These are phyloP conservation scores for Pseudofabraea citricarpa DNA, from an alignment of 2,329 filamentous ascomycete species.

Conservation along the genomic window DNA sequence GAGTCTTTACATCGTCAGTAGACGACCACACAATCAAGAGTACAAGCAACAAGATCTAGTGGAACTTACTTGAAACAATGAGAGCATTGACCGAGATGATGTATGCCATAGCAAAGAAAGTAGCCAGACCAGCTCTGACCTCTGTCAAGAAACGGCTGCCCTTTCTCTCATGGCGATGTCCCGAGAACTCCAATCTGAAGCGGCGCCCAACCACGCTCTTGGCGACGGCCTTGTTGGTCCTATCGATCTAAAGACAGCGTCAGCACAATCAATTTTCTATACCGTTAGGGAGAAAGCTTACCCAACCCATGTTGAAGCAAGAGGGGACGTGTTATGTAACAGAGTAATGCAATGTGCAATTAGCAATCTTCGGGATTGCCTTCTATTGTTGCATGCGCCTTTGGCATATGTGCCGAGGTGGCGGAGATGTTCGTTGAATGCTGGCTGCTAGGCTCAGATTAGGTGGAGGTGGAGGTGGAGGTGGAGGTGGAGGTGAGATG, in stretches of 20 bases:
- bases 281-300: no score
- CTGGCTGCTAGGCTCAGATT: no score
- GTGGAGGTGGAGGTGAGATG: no score
- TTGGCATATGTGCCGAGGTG: no score
- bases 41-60: no score
- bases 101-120: conserved; percentile 59
- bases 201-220: conserved; percentile 61
- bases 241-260: conserved; percentile 18
- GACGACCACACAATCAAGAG: no score
- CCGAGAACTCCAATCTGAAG: conserved; percentile 78
- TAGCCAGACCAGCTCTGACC: conserved; percentile 72
- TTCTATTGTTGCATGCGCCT: no score
- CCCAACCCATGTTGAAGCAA: conserved; percentile 25
- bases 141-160: conserved; percentile 79
- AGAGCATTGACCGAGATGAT: conserved; percentile 59
- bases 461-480: no score
- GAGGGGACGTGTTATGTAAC: conserved; percentile 7
- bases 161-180: conserved; percentile 53
- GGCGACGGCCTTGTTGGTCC: conserved; percentile 46
- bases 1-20: no score
- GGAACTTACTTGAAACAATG: conserved; percentile 31
- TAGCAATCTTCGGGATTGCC: no score
- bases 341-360: neutral
- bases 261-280: no score
- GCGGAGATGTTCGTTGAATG: no score